phyloP scores from a whole-genome alignment of 2,329 filamentous ascomycete genomes.

The Sarocladium oryzae region DNA sequence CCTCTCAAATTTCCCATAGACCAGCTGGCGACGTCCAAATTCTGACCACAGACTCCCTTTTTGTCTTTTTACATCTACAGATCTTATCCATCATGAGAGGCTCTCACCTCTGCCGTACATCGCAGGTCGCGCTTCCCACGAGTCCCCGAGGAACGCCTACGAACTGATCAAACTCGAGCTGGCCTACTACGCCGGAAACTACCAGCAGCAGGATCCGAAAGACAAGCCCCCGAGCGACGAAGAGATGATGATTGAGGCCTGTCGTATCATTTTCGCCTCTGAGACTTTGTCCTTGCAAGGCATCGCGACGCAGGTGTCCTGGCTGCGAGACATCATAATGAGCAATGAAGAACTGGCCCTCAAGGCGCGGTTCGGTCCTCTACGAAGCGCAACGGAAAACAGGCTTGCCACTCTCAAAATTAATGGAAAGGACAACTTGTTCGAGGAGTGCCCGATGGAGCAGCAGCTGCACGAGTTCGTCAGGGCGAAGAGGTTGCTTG shows the following conservation, averaged over 20 bases:
- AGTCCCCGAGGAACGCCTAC: constrained; percentile 50
- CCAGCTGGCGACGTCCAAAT: constrained; percentile 33
- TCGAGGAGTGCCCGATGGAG: constrained; percentile 51
- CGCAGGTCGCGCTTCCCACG: constrained; percentile 36
- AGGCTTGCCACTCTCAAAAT: constrained; percentile 43
- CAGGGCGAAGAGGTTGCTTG: constrained; percentile 42
- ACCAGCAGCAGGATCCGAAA: constrained; percentile 29
- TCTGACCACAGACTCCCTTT: constrained; percentile 19
- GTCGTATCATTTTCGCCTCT: constrained; percentile 48
- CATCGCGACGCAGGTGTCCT: constrained; percentile 34
- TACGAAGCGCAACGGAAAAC: constrained; percentile 39
- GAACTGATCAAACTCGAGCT: constrained; percentile 55
- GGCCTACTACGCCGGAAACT: constrained; percentile 42
- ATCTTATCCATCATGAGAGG: constrained; percentile 59
- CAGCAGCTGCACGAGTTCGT: constrained; percentile 48
- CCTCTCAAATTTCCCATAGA: constrained; percentile 29
- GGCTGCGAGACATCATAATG: constrained; percentile 55
- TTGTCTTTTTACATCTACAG: constrained; percentile 26
- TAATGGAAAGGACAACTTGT: constrained; percentile 52
- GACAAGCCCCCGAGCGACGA: constrained; percentile 39
- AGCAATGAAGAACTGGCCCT: constrained; percentile 35
- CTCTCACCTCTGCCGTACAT: constrained; percentile 48
- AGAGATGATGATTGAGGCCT: constrained; percentile 52
- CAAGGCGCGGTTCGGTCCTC: constrained; percentile 41
- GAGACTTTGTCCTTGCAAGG: constrained; percentile 39